These are phyloP conservation scores for Ogataea kodamae DNA, from an alignment of 805 yeast species.

Conservation along the genomic window DNA sequence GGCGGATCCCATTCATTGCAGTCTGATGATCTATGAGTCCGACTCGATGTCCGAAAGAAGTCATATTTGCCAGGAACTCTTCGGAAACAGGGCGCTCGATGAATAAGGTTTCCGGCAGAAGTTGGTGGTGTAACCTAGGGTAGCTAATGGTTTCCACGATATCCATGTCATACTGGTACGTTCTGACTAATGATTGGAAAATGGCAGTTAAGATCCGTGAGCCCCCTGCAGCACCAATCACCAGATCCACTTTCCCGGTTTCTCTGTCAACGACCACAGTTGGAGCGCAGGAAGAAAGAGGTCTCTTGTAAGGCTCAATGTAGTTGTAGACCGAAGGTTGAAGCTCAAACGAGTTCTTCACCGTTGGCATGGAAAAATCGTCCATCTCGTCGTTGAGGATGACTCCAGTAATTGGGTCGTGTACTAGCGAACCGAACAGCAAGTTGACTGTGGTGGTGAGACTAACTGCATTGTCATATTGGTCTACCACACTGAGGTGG, in stretches of 20 bases:
- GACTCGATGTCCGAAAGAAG: conserved; percentile 47
- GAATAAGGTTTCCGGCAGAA: conserved; percentile 65
- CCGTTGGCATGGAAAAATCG: conserved; percentile 75
- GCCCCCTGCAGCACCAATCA: conserved; percentile 95
- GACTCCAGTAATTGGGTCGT: conserved; percentile 79
- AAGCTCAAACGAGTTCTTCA: conserved; percentile 72
- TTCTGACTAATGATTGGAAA: conserved; percentile 72
- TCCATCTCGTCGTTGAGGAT: conserved; percentile 91
- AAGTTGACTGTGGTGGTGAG: conserved; percentile 88
- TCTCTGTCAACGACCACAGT: conserved; percentile 50
- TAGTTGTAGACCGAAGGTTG: conserved; percentile 79
- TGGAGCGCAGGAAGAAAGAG: conserved; percentile 81
- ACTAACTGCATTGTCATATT: conserved; percentile 70
- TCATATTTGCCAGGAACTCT: conserved; percentile 37
- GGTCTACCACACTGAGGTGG: conserved; percentile 78
- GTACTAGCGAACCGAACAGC: conserved; percentile 76
- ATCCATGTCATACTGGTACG: conserved; percentile 53
- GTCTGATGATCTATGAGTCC: conserved; percentile 43
- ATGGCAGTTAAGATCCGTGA: conserved; percentile 80
- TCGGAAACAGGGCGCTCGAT: conserved; percentile 53
- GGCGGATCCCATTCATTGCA: conserved; percentile 54
- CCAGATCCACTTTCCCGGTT: conserved; percentile 51
- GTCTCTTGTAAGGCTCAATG: conserved; percentile 72
- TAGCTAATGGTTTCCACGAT: conserved; percentile 67
- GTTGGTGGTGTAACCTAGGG: conserved; percentile 88